A percentile compares a stretch with the other conserved stretches of the same genome.
Evolutionary conservation across 257 asterid species (phyloP).

Genomic region (Solanum ossicruentum): DNA sequence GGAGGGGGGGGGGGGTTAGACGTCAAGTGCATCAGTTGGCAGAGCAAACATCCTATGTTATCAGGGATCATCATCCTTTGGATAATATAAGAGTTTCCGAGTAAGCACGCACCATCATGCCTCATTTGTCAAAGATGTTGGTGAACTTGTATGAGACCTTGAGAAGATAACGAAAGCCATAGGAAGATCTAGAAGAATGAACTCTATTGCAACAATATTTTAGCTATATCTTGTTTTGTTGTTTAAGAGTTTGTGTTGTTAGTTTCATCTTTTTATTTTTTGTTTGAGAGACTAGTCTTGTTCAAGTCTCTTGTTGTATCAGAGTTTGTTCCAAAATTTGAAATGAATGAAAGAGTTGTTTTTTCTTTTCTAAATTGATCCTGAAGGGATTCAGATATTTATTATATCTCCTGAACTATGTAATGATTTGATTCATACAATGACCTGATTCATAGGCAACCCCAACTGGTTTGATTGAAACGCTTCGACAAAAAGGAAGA

Average conservation of each 20-base stretch:
- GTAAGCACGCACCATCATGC: background rate
- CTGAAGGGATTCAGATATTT: background rate
- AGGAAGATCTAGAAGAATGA: no score
- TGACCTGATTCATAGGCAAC: background rate
- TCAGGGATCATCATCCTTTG: background rate
- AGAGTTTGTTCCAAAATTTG: no score
- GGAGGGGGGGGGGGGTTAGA: background rate
- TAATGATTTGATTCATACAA: background rate
- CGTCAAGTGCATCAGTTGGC: background rate
- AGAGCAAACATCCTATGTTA: background rate
- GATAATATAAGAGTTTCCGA: background rate
- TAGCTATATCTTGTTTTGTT: background rate
- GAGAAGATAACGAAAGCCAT: background rate
- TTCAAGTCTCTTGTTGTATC: background rate
- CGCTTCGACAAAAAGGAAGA: rapidly evolving
- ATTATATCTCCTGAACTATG: background rate
- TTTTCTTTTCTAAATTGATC: background rate
- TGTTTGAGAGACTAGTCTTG: background rate
- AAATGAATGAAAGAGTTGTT: no score
- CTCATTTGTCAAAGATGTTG: background rate
- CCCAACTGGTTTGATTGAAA: background rate
- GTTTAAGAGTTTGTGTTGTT: background rate
- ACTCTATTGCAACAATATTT: background rate
- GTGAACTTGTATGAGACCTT: background rate
- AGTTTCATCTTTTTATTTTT: no score